Evolutionary conservation across 1,284 basidiomycete genomes (phyloP), one percentile per base, ranked within the genome.

Genomic region (Sanghuangporus baumii): DNA sequence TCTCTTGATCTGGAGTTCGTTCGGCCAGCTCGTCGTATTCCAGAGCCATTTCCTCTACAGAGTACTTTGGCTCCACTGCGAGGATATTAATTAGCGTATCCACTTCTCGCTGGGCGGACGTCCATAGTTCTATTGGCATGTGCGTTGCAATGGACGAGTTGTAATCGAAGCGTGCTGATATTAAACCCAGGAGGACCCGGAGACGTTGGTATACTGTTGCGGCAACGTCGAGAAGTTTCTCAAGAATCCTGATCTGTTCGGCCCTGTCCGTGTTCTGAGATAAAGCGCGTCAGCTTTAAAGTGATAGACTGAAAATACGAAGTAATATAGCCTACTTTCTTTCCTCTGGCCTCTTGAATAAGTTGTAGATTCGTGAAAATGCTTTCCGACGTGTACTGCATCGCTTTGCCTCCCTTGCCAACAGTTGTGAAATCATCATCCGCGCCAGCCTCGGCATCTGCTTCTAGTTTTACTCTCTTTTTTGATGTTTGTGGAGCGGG

Each of bases 131-230:
- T 67, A 90, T 81, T 12, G 97, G 94, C 89, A 99, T 96, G 71
- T 92, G 87, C 1, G 87, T 86, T 8, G 91, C 82, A 48, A 92
- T 82, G 23, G 96, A 91, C 1, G 93, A 88, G 74, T 95, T 96
- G 79, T 96, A 99, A 79, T 99, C 97, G 75, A 99, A 97, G 57
- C 96, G 92, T 8, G 95, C 93, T 3, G 96, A 94, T 69, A 99
- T 85, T 59, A 99, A 84, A 52, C 94, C 92, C 60, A 99, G 85
- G 41, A 99, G 87, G 55, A 99, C 94, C 61, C 97, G 91, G 68
- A 99, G 94, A 68, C 87, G 88, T 73, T 97, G 94, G 77, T 99
- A 99, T 0, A 91, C 78, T 11, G 94, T 95, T 41, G 84, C 85
- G 11, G 95, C 88, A 16, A 96, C 91, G 68, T 89, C 88, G 36